Evolutionary conservation across 768 basidiomycete genomes (phyloP), one percentile per base, ranked within the genome.

Genomic region (Saitozyma sp.): DNA sequence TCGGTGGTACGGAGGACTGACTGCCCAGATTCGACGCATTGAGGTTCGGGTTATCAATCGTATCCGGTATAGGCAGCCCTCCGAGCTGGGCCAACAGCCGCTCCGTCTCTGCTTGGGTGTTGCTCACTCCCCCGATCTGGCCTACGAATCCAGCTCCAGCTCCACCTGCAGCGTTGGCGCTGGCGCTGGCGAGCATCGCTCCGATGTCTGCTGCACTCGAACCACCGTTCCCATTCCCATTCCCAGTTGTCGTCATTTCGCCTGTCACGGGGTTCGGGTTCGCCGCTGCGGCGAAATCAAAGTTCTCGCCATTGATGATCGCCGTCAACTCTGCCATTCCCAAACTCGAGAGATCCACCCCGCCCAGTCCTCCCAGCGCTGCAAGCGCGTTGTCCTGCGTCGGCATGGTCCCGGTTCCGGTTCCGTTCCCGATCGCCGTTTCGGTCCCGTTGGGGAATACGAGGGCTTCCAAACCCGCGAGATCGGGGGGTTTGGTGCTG

Each of bases 311-410:
- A 40, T 60, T 66, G 52, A 66, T 63, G 13, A 66, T 37, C 2
- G 65, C 65, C 8, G 56, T 43, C 37, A 66, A 45, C 50, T 66
- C 65, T n/a, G 43, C 54, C 20, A 66, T 55, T 13, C 43, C 54
- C 54, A 63, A 10, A 41, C 52, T 56, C 11, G 41, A 17, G 9
- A 61, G 37, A 50, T 66, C 65, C 54, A 63, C 38, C 50, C 6
- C 40, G 46, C 13, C 50, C 46, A 20, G 16, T 19, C 14, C 40
- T 50, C 55, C 14, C 29, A 29, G 29, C 29, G 29, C 29, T 29
- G 29, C 2, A 29, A 29, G 29, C 2, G 29, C 29, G 29, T 29
- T 29, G 29, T 29, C 29, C 5, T 29, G 29, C 29, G 29, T 29
- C 2, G 29, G 29, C 29, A 29, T 29, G 29, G 29, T 29, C 5